Percentiles rank a stretch among this genome's conserved stretches.
Evolutionary conservation across 2,329 filamentous ascomycete species (phyloP).

Genomic region (Neopestalotiopsis sp.): DNA sequence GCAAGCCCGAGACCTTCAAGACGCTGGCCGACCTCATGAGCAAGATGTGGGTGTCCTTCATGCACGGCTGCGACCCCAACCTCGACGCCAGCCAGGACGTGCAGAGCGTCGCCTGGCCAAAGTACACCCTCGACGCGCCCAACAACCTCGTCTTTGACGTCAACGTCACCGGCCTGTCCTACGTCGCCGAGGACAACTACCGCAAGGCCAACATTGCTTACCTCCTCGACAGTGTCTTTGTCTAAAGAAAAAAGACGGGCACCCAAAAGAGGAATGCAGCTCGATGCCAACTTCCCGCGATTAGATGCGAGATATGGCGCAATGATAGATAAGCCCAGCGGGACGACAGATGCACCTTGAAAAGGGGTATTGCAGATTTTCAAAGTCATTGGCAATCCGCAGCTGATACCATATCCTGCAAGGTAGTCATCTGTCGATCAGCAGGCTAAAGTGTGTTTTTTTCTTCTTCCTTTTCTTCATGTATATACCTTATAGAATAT

Average conservation of each 20-base stretch:
- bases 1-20: conserved; percentile 46
- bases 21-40: conserved; percentile 53
- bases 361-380: conserved; percentile 6
- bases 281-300: background rate
- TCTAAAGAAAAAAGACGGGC: background rate
- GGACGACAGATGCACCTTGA: background rate
- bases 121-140: conserved; percentile 45
- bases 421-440: background rate
- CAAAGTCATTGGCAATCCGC: background rate
- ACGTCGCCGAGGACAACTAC: conserved; percentile 51
- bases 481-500: background rate
- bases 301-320: background rate
- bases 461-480: background rate
- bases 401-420: conserved; percentile 3
- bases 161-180: conserved; percentile 46
- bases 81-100: background rate
- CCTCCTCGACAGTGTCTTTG: conserved; percentile 30
- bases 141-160: conserved; percentile 57
- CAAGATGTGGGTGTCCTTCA: conserved; percentile 57
- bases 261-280: background rate
- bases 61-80: conserved; percentile 52
- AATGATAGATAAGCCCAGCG: background rate
- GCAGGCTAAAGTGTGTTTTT: background rate
- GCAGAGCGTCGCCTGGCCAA: conserved; percentile 43
- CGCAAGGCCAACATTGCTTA: conserved; percentile 48